Conservation (phyloP, 1,284 basidiomycete genomes). For the Volvariella volvacea region DNA sequence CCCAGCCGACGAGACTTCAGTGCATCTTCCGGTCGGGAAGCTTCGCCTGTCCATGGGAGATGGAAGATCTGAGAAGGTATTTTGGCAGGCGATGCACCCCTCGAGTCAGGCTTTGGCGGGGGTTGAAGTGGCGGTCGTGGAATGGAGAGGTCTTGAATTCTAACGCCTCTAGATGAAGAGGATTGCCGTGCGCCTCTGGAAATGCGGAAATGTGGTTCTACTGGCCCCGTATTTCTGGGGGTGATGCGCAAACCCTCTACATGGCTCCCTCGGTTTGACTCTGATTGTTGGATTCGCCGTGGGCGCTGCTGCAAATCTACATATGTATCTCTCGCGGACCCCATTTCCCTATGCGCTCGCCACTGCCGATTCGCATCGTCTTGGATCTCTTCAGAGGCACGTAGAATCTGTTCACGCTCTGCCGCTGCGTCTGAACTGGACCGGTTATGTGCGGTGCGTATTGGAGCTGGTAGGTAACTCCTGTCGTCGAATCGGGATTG, state of each 20-base stretch:
- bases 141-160: slow-evolving; percentile 13
- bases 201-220: no score
- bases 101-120: slow-evolving; percentile 18
- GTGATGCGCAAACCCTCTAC: no score
- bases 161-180: no score
- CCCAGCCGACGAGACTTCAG: slow-evolving; percentile 19
- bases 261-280: no score
- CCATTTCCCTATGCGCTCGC: slow-evolving; percentile 10
- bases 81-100: slow-evolving; percentile 33
- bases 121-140: slow-evolving; percentile 32
- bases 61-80: slow-evolving; percentile 28
- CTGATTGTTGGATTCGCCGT: no score
- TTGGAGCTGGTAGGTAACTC: slow-evolving; percentile 19
- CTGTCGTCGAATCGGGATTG: slow-evolving; percentile 24
- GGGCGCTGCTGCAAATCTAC: no score
- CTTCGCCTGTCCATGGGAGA: slow-evolving; percentile 37
- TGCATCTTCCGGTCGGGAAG: slow-evolving; percentile 10
- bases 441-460: slow-evolving; percentile 30
- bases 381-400: slow-evolving; percentile 29
- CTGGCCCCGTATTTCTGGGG: no score
- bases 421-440: slow-evolving; percentile 44
- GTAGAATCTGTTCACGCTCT: slow-evolving; percentile 39
- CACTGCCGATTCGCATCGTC: slow-evolving; percentile 26
- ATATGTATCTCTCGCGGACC: slow-evolving; percentile 20
- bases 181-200: no score